Percentiles rank a stretch among this genome's conserved stretches.
Evolutionary conservation across 2,329 filamentous ascomycete genomes (phyloP).

Genomic region (Colletotrichum trifolii): DNA sequence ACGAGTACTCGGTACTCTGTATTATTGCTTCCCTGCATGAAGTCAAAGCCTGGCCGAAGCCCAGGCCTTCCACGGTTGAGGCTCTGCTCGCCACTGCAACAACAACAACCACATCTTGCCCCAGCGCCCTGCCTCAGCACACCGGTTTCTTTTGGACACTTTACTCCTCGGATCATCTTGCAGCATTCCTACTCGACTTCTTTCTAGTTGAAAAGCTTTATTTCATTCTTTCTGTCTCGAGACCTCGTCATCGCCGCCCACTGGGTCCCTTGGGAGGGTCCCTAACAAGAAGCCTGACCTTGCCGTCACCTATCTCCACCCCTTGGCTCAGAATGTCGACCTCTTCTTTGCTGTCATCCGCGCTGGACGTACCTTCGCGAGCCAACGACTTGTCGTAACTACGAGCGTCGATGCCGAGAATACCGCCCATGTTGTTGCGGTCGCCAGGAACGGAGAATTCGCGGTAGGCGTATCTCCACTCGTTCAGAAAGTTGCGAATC

Average conservation of each 20-base stretch:
- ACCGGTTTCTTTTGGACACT: not conserved
- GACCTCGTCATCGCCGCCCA: slow-evolving; percentile 54
- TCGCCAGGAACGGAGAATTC: slow-evolving; percentile 98
- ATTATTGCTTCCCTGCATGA: slow-evolving; percentile 26
- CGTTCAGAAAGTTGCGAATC: slow-evolving; percentile 88
- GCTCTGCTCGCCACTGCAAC: not conserved
- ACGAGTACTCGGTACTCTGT: slow-evolving; percentile 4
- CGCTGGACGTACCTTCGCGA: slow-evolving; percentile 55
- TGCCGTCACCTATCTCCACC: slow-evolving; percentile 75
- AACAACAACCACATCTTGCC: not conserved
- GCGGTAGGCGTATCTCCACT: slow-evolving; percentile 95
- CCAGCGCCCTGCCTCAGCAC: not conserved
- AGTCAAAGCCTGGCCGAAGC: not conserved
- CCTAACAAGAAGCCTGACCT: slow-evolving; percentile 72
- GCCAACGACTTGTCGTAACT: slow-evolving; percentile 73
- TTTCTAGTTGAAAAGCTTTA: slow-evolving; percentile 27
- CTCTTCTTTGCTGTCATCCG: slow-evolving; percentile 55
- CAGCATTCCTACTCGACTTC: slow-evolving; percentile 18
- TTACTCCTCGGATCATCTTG: slow-evolving; percentile 14
- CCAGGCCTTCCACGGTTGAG: not conserved
- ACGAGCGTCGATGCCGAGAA: slow-evolving; percentile 74
- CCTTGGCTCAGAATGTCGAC: slow-evolving; percentile 72
- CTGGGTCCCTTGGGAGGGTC: slow-evolving; percentile 69
- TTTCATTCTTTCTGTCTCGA: slow-evolving; percentile 34
- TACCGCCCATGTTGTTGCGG: slow-evolving; percentile 82